Base-by-base conservation (phyloP, 305 asterid genomes). In the Fraxinus greggii region DNA sequence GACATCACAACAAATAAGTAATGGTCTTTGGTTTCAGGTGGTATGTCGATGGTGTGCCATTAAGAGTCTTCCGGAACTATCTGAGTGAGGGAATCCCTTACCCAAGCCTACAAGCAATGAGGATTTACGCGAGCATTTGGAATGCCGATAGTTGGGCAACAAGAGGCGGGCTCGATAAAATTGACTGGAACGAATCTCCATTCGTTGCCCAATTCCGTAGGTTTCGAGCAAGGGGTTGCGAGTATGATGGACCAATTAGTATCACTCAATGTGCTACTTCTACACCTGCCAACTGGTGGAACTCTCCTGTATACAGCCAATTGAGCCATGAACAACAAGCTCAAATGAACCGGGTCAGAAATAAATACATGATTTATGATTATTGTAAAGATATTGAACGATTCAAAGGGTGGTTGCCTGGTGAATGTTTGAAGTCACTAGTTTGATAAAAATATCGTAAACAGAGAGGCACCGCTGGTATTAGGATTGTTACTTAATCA, bases 121-220 rank as follows among this genome's bases (percentile, higher is more conserved):
- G 89, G 81, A 94, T 82, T 3, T 88, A 92, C 81, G 78, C 92
- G 8, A 92, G 97, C 90, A 86, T 92, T 36, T 94, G 97, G 98
- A 90, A 92, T 80, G 98, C 92, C 2, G 97, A 92, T 79, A 87
- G 89, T 48, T 92, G 98, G 97, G 98, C 98, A 9, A 94, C 97
- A 0, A 88, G 90, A 83, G 90, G 91, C 0, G 97, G 97, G 15
- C 89, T 83, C n/a, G 98, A 80, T 1, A 94, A 90, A 85, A 90
- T 86, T 17, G 87, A 94, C 54, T 93, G 97, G 98, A 82, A 21
- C 6, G 78, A 80, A 13, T 88, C 94, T 15, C 97, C 97, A 3
- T 93, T 90, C 85, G 15, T 85, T 4, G 92, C 97, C 33, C 33
- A 79, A 28, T 35, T 90, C 36, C 86, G 92, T 12, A 82, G 56